Conservation (phyloP, 768 basidiomycete species). For the Boletales sp. region DNA sequence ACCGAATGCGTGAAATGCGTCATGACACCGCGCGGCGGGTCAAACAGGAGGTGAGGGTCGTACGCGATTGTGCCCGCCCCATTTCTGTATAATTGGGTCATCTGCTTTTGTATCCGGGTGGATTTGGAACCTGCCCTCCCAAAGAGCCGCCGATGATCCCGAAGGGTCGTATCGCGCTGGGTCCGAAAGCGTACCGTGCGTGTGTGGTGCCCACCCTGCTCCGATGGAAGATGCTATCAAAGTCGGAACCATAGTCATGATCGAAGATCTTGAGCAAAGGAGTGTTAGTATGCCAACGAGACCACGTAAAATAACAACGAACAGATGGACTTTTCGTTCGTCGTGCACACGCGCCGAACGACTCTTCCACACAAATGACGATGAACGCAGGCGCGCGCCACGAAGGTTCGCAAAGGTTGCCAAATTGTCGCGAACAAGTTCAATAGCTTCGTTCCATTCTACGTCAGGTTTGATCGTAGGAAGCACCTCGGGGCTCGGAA, state of each 20-base stretch:
- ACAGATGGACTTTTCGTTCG: conserved; percentile 43
- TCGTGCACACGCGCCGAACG: conserved; percentile 57
- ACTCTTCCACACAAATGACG: conserved; percentile 81
- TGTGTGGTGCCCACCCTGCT: conserved; percentile 58
- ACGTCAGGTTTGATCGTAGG: conserved; percentile 60
- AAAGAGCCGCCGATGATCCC: conserved; percentile 74
- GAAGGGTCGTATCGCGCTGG: conserved; percentile 77
- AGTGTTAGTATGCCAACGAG: conserved; percentile 13
- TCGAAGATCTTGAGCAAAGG: conserved; percentile 51
- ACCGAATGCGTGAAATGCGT: background rate
- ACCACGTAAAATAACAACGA: conserved; percentile 33
- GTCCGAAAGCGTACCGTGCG: conserved; percentile 59
- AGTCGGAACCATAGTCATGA: conserved; percentile 75
- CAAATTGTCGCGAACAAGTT: conserved; percentile 83
- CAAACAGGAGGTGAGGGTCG: conserved; percentile 15
- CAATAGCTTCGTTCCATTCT: conserved; percentile 77
- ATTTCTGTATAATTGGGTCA: conserved; percentile 45
- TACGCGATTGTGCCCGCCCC: conserved; percentile 22
- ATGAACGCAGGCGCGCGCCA: conserved; percentile 84
- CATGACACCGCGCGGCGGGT: conserved; percentile 3
- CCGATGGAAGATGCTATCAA: conserved; percentile 73
- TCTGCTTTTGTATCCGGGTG: conserved; percentile 80
- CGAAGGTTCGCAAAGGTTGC: conserved; percentile 77
- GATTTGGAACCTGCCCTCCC: conserved; percentile 82
- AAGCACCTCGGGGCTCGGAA: conserved; percentile 58